A percentile compares a stretch with the other conserved stretches of the same genome.
These are phyloP conservation scores for Boletus reticuloceps DNA, from an alignment of 768 basidiomycete genomes.

Conservation along the genomic window DNA sequence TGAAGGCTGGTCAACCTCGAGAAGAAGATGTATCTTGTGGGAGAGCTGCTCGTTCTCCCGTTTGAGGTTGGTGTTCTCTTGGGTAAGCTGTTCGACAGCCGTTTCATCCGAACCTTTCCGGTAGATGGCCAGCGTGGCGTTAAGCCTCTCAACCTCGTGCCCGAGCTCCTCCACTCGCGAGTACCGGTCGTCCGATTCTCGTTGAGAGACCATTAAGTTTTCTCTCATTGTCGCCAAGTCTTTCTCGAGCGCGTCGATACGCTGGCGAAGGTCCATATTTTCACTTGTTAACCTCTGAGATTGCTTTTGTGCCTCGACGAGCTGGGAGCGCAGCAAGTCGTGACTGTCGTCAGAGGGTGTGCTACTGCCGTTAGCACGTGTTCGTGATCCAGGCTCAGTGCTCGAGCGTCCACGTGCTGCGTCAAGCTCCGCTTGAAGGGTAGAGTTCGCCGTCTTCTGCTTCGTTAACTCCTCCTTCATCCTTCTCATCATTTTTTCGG, in stretches of 20 bases:
- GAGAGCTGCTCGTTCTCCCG: constrained; percentile 86
- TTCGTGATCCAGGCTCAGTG: constrained; percentile 39
- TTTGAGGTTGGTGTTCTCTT: constrained; percentile 75
- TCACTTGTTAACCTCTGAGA: constrained; percentile 67
- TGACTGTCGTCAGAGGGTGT: constrained; percentile 76
- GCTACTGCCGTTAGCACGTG: constrained; percentile 66
- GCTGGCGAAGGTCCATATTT: constrained; percentile 72
- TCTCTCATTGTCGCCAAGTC: constrained; percentile 72
- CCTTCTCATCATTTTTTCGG: constrained; percentile 95
- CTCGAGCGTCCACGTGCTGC: constrained; percentile 58
- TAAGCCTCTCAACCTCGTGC: constrained; percentile 73
- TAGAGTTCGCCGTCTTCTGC: constrained; percentile 78
- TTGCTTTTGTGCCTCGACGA: constrained; percentile 78
- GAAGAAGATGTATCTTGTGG: constrained; percentile 86
- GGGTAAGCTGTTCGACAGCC: constrained; percentile 74
- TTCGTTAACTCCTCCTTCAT: constrained; percentile 95
- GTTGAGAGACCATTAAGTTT: constrained; percentile 66
- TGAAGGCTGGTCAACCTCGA: constrained; percentile 80
- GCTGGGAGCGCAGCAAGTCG: constrained; percentile 65
- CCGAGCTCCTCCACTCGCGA: constrained; percentile 77
- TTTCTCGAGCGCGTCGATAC: constrained; percentile 70
- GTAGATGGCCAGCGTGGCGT: constrained; percentile 68
- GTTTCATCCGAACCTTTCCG: constrained; percentile 78
- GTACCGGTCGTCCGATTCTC: constrained; percentile 76
- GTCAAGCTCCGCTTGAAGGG: constrained; percentile 85